phyloP scores from a whole-genome alignment of 805 yeast species.

The Hyphopichia homilentoma region DNA sequence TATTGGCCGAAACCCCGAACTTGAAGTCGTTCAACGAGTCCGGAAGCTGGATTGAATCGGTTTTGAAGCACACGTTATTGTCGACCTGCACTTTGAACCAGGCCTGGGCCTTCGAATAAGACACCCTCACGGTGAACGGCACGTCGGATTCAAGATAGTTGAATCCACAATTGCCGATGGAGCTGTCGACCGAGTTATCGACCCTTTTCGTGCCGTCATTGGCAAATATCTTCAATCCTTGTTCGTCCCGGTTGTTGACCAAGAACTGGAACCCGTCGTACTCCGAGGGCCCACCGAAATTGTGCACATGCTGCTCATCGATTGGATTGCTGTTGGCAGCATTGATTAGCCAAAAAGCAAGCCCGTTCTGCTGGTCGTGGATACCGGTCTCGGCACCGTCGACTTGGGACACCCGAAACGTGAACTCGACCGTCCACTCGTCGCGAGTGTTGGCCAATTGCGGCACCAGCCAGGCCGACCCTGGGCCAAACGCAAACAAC shows the following conservation, averaged over 20 bases:
- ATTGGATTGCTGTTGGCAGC: constrained; percentile 12
- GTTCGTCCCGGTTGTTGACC: constrained; percentile 47
- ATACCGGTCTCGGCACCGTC: not conserved
- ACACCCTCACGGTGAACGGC: constrained; percentile 65
- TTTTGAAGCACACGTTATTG: constrained; percentile 66
- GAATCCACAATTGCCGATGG: constrained; percentile 56
- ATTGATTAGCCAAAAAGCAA: constrained; percentile 55
- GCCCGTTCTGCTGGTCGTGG: constrained; percentile 41
- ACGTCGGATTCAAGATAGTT: constrained; percentile 65
- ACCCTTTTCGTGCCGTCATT: constrained; percentile 52
- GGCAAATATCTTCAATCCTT: constrained; percentile 54
- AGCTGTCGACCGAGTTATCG: constrained; percentile 20
- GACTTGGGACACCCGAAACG: constrained; percentile 51
- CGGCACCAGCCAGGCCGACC: constrained; percentile 18
- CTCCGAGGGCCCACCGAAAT: constrained; percentile 50
- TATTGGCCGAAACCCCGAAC: constrained; percentile 52
- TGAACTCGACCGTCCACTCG: constrained; percentile 58
- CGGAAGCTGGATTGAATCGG: constrained; percentile 50
- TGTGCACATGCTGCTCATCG: constrained; percentile 20
- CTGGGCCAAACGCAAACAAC: constrained; percentile 15
- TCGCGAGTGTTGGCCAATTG: constrained; percentile 12
- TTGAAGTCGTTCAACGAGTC: constrained; percentile 29
- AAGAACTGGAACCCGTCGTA: constrained; percentile 65
- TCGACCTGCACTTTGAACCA: constrained; percentile 66
- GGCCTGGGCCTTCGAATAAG: constrained; percentile 45